These are phyloP conservation scores for Camellia sinensis DNA, from an alignment of 148 eudicot species.

Conservation along the genomic window DNA sequence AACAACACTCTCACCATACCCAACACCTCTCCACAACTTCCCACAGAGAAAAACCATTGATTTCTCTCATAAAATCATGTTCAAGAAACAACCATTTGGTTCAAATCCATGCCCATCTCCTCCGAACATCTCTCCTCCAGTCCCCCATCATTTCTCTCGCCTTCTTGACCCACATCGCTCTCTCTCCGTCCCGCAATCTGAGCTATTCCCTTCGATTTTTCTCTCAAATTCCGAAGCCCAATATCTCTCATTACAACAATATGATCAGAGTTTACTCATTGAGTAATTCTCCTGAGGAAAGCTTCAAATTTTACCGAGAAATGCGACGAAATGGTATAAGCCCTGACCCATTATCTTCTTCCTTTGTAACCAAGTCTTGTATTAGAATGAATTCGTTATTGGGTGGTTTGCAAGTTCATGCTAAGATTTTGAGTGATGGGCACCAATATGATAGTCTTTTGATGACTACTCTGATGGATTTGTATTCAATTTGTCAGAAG, in stretches of 20 bases:
- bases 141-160: slow-evolving; percentile 37
- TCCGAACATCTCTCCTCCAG: slow-evolving; percentile 28
- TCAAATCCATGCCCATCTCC: slow-evolving; percentile 61
- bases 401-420: slow-evolving; percentile 55
- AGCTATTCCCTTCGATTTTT: slow-evolving; percentile 29
- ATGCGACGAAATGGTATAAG: slow-evolving; percentile 29
- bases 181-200: slow-evolving; percentile 22
- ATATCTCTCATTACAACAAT: slow-evolving; percentile 34
- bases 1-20: neutral
- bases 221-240: slow-evolving; percentile 31
- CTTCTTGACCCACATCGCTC: slow-evolving; percentile 33
- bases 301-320: slow-evolving; percentile 30
- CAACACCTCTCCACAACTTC: slow-evolving; percentile 1
- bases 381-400: slow-evolving; percentile 26
- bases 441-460: slow-evolving; percentile 38
- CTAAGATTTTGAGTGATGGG: slow-evolving; percentile 49
- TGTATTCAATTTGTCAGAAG: slow-evolving; percentile 37
- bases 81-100: slow-evolving; percentile 31
- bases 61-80: slow-evolving; percentile 42
- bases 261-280: slow-evolving; percentile 40
- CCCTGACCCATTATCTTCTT: slow-evolving; percentile 31
- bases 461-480: slow-evolving; percentile 56
- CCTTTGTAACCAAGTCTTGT: slow-evolving; percentile 47
- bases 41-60: slow-evolving; percentile 20
- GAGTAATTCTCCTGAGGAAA: slow-evolving; percentile 24